phyloP scores from a whole-genome alignment of 495 filamentous ascomycete genomes.

The Penicillium cinerascens region DNA sequence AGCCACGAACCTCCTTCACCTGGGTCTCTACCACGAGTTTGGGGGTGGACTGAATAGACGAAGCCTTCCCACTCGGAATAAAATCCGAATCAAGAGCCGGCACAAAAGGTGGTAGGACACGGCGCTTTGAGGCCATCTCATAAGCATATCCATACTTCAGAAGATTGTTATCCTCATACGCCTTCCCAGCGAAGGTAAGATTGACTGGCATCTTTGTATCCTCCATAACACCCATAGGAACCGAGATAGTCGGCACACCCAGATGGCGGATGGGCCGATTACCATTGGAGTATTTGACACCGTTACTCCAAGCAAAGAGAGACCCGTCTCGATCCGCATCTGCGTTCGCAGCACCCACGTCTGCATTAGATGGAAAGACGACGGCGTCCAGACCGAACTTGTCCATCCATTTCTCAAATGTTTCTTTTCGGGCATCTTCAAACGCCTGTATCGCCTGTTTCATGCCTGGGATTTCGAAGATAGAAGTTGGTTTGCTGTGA shows the following conservation, averaged over 20 bases:
- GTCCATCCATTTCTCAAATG: slow-evolving; percentile 36
- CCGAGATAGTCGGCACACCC: slow-evolving; percentile 33
- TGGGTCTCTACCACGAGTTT: slow-evolving; percentile 21
- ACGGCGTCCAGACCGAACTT: slow-evolving; percentile 28
- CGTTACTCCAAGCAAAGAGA: slow-evolving; percentile 31
- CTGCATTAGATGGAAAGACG: slow-evolving; percentile 34
- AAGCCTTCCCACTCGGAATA: background rate
- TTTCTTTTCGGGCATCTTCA: slow-evolving; percentile 29
- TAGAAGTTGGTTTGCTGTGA: slow-evolving; percentile 19
- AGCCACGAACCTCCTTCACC: slow-evolving; percentile 17
- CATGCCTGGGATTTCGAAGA: slow-evolving; percentile 25
- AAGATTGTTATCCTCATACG: slow-evolving; percentile 29
- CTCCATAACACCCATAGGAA: slow-evolving; percentile 38
- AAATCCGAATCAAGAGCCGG: slow-evolving; percentile 28
- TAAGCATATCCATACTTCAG: slow-evolving; percentile 33
- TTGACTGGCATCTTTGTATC: slow-evolving; percentile 35
- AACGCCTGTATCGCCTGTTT: slow-evolving; percentile 28
- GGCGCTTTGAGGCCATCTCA: slow-evolving; percentile 25
- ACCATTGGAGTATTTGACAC: slow-evolving; percentile 37
- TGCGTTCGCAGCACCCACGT: slow-evolving; percentile 29
- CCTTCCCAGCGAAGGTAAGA: slow-evolving; percentile 35
- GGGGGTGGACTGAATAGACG: background rate
- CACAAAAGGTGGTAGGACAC: slow-evolving; percentile 19
- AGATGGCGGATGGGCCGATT: slow-evolving; percentile 35
- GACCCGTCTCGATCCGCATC: slow-evolving; percentile 27